A percentile compares a stretch with the other conserved stretches of the same genome.
These are phyloP conservation scores for Botrytis squamosa DNA, from an alignment of 2,329 filamentous ascomycete species.

Conservation along the genomic window DNA sequence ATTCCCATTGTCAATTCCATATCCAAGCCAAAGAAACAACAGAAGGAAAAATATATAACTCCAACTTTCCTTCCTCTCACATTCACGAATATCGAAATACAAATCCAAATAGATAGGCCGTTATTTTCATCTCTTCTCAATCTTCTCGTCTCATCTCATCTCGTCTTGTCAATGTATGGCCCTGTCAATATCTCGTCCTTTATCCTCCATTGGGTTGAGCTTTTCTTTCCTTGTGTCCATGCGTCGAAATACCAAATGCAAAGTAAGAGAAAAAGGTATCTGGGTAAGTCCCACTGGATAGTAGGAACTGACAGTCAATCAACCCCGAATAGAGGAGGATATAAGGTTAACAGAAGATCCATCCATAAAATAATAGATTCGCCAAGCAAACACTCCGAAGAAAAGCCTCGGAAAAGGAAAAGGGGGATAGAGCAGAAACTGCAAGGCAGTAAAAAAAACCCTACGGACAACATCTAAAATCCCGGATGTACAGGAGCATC, in stretches of 20 bases:
- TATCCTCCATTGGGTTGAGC: background rate
- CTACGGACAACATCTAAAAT: background rate
- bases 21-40: background rate
- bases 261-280: background rate
- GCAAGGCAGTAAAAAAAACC: background rate
- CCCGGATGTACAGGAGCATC: slow-evolving; percentile 10
- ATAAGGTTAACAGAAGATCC: background rate
- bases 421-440: background rate
- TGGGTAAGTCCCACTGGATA: background rate
- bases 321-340: background rate
- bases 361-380: background rate
- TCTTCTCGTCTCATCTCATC: background rate
- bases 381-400: background rate
- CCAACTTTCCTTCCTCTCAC: background rate
- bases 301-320: background rate
- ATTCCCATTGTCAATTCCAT: background rate
- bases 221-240: background rate
- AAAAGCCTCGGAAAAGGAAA: background rate
- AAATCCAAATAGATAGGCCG: background rate
- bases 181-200: background rate
- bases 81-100: background rate
- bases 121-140: background rate
- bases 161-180: background rate
- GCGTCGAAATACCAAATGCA: background rate
- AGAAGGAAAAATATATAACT: background rate